These are phyloP conservation scores for Saccharomycodes ludwigii DNA, from an alignment of 805 yeast species.

Conservation along the genomic window DNA sequence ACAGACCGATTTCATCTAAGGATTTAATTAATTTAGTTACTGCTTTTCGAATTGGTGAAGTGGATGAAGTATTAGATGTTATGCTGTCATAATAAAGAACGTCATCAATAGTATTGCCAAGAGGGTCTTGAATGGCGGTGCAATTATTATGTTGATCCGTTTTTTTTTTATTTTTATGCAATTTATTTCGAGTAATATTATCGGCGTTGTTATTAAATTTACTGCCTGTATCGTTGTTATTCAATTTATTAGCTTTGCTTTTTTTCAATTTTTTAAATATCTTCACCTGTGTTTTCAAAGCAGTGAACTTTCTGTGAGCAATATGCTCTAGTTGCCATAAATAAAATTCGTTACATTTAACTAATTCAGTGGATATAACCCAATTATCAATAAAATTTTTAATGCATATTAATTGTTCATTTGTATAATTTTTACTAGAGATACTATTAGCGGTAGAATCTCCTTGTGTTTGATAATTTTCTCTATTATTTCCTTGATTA, in stretches of 20 bases:
- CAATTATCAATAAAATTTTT: conserved; percentile 22
- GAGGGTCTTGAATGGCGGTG: too few relatives aligned
- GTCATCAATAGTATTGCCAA: neutral
- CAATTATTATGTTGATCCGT: neutral
- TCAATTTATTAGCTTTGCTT: too few relatives aligned
- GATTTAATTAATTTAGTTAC: conserved; percentile 7
- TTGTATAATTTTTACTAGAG: conserved; percentile 8
- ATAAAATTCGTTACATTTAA: conserved; percentile 23
- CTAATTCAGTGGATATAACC: conserved; percentile 18
- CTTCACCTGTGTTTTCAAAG: conserved; percentile 16
- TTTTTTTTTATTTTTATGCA: neutral
- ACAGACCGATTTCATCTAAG: conserved; percentile 13
- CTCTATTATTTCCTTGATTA: too few relatives aligned
- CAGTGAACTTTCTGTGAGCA: conserved; percentile 11
- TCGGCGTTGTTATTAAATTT: too few relatives aligned
- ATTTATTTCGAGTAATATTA: too few relatives aligned
- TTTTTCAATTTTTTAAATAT: neutral
- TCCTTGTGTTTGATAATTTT: too few relatives aligned
- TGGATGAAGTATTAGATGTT: neutral
- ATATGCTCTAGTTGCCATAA: conserved; percentile 19
- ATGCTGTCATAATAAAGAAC: conserved; percentile 4
- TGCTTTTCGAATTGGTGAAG: neutral
- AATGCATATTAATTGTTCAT: conserved; percentile 9
- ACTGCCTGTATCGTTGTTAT: too few relatives aligned
- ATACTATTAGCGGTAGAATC: too few relatives aligned